Evolutionary conservation across 768 basidiomycete species (phyloP), one percentile per base, ranked within the genome.

Genomic region (Mycena galericulata): DNA sequence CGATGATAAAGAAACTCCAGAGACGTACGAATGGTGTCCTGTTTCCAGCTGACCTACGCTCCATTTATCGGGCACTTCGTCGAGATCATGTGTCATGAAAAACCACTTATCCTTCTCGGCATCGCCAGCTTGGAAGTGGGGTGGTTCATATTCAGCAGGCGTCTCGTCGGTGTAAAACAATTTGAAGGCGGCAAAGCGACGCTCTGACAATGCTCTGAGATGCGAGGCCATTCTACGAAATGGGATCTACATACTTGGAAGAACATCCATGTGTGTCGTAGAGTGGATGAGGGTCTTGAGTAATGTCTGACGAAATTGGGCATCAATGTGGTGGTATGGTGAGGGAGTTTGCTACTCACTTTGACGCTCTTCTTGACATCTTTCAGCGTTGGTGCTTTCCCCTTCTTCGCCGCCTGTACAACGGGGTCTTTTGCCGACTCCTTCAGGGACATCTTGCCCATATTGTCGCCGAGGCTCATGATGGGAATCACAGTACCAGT

Each of bases 171-270:
- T 92, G 76, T 95, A 96, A 75, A 92, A 94, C 14, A 94, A 79
- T 76, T 97, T 96, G 83, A 96, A 94, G 24, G 91, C 93, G n/a
- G 94, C 93, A 74, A 86, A 96, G 36, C 95, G 91, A 51, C 90
- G 90, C 73, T 89, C 94, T 93, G 74, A 20, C 22, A 63, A 41
- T 36, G 30, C 56, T 60, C 58, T 50, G 6, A 58, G 36, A 69
- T 60, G 24, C 58, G 32, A 41, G 12, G 24, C 43, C 51, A 10
- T 55, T 36, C 8, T 69, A 22, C 32, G 45, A 6, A 36, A 15
- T 12, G 62, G 57, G 29, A 24, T 11, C n/a, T 10, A 80, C 89
- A 53, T 75, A 93, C 94, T 90, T 8, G 94, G 94, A 49, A 96
- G 80, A 26, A 84, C 78, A 62, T 95, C 93, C 92, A 95, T 92